These are phyloP conservation scores for Nemania sp. DNA, from an alignment of 2,329 filamentous ascomycete genomes.

Conservation along the genomic window DNA sequence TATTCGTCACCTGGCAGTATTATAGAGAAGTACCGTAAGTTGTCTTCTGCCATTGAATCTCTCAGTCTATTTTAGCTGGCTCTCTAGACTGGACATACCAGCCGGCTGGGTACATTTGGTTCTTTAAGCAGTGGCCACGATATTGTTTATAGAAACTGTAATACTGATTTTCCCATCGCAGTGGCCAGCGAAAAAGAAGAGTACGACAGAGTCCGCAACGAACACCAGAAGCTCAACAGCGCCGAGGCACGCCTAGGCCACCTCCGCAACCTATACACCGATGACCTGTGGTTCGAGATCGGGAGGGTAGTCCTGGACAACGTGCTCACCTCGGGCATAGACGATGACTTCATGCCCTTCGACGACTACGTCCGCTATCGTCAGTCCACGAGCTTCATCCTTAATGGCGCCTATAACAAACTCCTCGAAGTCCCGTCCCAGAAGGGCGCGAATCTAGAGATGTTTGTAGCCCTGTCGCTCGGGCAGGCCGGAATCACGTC, in stretches of 20 bases:
- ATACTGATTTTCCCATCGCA: background rate
- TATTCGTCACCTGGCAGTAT: conserved; percentile 6
- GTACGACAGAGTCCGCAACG: conserved; percentile 9
- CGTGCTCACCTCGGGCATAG: conserved; percentile 19
- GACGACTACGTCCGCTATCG: conserved; percentile 44
- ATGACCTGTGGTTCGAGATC: background rate
- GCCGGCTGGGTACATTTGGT: no score
- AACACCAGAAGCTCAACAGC: conserved; percentile 36
- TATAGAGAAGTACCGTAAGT: conserved; percentile 19
- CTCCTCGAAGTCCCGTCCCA: conserved; percentile 36
- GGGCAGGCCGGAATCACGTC: conserved; percentile 6
- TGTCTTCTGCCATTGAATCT: background rate
- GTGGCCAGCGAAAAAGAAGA: conserved; percentile 12
- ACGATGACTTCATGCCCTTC: conserved; percentile 41
- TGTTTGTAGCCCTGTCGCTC: conserved; percentile 34
- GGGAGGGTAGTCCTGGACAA: background rate
- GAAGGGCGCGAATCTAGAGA: conserved; percentile 32
- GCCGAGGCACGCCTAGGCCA: conserved; percentile 1
- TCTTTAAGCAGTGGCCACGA: no score
- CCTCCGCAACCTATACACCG: conserved; percentile 1
- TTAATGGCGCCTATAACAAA: conserved; percentile 32
- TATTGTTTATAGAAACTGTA: background rate
- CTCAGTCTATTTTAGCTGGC: background rate
- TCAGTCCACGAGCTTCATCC: conserved; percentile 31
- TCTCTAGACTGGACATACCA: background rate